Evolutionary conservation across 495 filamentous ascomycete species (phyloP), one percentile per base, ranked within the genome.

Genomic region (Penicillium paradoxum): DNA sequence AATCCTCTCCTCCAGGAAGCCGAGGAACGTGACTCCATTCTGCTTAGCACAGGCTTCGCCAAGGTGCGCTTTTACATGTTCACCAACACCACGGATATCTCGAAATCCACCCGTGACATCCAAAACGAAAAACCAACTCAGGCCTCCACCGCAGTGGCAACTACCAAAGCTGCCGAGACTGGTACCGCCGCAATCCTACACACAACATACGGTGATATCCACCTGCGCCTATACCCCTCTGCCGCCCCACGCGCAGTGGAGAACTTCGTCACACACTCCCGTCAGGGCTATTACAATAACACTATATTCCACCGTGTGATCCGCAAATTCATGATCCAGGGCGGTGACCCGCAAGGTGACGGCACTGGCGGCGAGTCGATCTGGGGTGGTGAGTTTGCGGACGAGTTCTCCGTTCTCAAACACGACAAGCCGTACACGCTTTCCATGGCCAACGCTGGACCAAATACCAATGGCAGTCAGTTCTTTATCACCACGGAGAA

Each of bases 401-500:
- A 97, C 66, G 93, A 98, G 63, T 96, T 98, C 62, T 89, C 88
- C 39, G 87, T 80, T 8, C 71, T 97, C 57, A 90, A 86, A 63
- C 93, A 97, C 58, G 95, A 97, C 72, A 95, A 95, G 70, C 85
- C 95, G 2, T 97, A 97, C 65, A 97, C 92, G 2, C 75, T 97
- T 29, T 90, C 86, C 55, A 97, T 97, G 92, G 93, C 93, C 7
- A 99, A 99, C 69, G 92, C 93, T 0, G 93, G 93, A 0, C 88
- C 89, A 0, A 93, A 83, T 46, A 83, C 79, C 33, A 87, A 88
- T 54, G 81, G 78, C 7, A 89, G 85, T 54, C 93, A 99, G 70
- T 99, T 99, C 70, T 99, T 99, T 59, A 96, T 99, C 54, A 97
- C 93, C 6, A 97, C 93, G 2, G 93, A 97, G 68, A 93, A 93